Conservation (phyloP, 441 rosid genomes). For the Gossypium gossypioides region DNA sequence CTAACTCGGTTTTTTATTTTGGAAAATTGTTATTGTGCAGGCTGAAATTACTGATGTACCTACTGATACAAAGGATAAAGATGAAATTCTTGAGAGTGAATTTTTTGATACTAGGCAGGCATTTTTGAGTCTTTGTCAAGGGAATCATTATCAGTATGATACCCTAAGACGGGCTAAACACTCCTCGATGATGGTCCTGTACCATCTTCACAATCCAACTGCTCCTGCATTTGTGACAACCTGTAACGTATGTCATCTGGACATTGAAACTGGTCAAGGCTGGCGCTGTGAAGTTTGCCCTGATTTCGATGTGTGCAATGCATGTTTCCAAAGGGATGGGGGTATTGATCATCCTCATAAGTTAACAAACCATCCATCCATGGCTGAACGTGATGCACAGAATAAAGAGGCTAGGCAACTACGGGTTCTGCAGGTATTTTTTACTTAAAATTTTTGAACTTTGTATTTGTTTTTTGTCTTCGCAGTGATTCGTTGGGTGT, state of each 20-base stretch:
- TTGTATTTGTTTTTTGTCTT: not conserved
- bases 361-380: constrained; percentile 86
- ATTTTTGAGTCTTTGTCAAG: constrained; percentile 97
- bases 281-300: constrained; percentile 99
- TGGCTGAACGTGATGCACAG: constrained; percentile 90
- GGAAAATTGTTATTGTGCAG: constrained; percentile 33
- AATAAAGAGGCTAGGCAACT: constrained; percentile 89
- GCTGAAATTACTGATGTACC: constrained; percentile 66
- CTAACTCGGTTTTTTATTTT: not conserved
- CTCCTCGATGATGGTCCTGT: constrained; percentile 99
- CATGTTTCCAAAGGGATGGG: constrained; percentile 78
- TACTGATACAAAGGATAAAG: constrained; percentile 79
- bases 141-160: constrained; percentile 97
- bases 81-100: constrained; percentile 96
- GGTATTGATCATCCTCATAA: constrained; percentile 96
- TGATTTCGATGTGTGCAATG: constrained; percentile 87
- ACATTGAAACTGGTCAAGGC: constrained; percentile 97
- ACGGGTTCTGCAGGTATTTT: constrained; percentile 77
- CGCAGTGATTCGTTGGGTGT: not conserved
- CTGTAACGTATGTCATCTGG: constrained; percentile 79
- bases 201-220: constrained; percentile 98
- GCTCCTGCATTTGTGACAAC: constrained; percentile 96
- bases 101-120: constrained; percentile 99
- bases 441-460: not conserved
- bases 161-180: constrained; percentile 95